These are phyloP conservation scores for Ceratocystis albifundus DNA, from an alignment of 2,329 filamentous ascomycete genomes.

Conservation along the genomic window DNA sequence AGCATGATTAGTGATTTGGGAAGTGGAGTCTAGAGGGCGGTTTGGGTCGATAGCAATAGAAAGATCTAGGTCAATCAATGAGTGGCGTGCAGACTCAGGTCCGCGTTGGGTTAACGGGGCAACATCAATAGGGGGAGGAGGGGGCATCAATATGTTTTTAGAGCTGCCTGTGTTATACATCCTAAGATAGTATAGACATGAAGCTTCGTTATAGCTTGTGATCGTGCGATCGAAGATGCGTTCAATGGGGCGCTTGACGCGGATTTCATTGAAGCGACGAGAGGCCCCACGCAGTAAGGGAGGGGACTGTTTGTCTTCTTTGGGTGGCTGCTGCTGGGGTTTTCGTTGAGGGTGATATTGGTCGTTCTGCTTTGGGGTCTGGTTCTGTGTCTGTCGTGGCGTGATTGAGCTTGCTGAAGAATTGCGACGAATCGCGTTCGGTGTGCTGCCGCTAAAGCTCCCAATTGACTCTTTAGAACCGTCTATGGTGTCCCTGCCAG, in stretches of 20 bases:
- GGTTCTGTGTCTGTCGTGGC: neutral
- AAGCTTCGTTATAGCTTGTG: constrained; percentile 53
- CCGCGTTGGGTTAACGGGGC: constrained; percentile 51
- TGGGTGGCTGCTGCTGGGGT: neutral
- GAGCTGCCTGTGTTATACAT: constrained; percentile 31
- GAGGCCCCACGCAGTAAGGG: neutral
- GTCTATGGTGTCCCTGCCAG: neutral
- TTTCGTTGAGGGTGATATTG: neutral
- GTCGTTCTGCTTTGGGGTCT: neutral
- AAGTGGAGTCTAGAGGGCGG: neutral
- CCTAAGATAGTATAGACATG: constrained; percentile 43
- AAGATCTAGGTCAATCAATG: constrained; percentile 53
- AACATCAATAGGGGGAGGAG: constrained; percentile 27
- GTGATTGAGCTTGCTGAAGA: constrained; percentile 1
- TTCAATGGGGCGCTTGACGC: constrained; percentile 47
- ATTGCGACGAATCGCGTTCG: neutral
- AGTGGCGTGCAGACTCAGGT: constrained; percentile 43
- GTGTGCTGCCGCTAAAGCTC: neutral
- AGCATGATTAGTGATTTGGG: neutral
- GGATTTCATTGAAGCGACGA: constrained; percentile 14
- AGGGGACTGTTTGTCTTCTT: neutral
- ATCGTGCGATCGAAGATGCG: constrained; percentile 57
- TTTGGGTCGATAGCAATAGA: constrained; percentile 35
- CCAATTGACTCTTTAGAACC: neutral
- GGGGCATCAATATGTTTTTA: constrained; percentile 29